Conservation (phyloP, 2,329 filamentous ascomycete species). For the Verticillium nonalfalfae region DNA sequence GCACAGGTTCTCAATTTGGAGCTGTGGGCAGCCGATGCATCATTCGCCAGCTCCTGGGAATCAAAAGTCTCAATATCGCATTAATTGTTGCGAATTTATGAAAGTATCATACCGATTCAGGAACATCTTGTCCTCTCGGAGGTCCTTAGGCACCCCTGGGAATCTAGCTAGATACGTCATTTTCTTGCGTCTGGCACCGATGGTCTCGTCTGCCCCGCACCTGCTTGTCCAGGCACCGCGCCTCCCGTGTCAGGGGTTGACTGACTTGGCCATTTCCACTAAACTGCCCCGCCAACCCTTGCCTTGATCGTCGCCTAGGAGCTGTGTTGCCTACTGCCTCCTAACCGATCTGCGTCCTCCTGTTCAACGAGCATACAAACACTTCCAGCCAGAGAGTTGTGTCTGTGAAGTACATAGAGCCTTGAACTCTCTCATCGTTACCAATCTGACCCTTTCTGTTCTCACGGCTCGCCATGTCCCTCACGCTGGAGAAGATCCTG, state of each 20-base stretch:
- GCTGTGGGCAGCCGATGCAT: too few species aligned
- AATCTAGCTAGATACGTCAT: not conserved
- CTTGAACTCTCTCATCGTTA: not conserved
- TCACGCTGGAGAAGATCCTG: conserved; percentile 63
- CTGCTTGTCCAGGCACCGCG: not conserved
- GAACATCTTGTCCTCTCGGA: too few species aligned
- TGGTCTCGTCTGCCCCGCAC: conserved; percentile 10
- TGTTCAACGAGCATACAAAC: not conserved
- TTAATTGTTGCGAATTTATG: too few species aligned
- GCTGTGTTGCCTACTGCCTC: not conserved
- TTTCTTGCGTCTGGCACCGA: conserved; percentile 1
- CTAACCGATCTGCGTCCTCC: not conserved
- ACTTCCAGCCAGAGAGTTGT: not conserved
- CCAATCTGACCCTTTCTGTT: not conserved
- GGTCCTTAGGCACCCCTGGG: too few species aligned
- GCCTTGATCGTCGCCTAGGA: not conserved
- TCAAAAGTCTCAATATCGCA: too few species aligned
- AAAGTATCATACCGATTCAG: too few species aligned
- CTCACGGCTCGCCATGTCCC: conserved; percentile 32
- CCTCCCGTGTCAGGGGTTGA: not conserved
- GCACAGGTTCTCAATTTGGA: too few species aligned
- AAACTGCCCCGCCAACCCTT: not conserved
- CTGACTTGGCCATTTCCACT: not conserved
- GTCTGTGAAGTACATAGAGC: not conserved
- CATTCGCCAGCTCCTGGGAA: too few species aligned